Conservation (phyloP, 1,284 basidiomycete species). For the Sporisorium scitamineum region DNA sequence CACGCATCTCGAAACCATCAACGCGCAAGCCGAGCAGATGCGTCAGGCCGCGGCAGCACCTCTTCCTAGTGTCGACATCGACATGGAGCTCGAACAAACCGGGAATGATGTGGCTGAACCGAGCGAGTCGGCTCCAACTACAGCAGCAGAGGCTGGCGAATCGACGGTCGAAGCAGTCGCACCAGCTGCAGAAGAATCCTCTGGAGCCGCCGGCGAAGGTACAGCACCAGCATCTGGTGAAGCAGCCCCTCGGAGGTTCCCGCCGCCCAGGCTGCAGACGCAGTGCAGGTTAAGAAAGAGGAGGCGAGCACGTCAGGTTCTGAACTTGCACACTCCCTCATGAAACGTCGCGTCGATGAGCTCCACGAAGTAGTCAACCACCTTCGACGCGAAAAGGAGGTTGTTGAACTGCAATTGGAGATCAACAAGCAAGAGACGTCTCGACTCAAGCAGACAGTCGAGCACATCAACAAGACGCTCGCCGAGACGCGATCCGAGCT, state of each 20-base stretch:
- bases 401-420: constrained; percentile 86
- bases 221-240: constrained; percentile 4
- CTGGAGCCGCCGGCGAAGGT: not conserved
- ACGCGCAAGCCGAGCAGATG: constrained; percentile 81
- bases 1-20: constrained; percentile 86
- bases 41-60: constrained; percentile 71
- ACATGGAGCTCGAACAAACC: constrained; percentile 39
- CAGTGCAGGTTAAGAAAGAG: constrained; percentile 26
- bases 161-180: not conserved
- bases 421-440: constrained; percentile 85
- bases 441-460: constrained; percentile 81
- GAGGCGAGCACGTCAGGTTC: constrained; percentile 18
- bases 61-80: constrained; percentile 59
- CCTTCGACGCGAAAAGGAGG: constrained; percentile 88
- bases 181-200: constrained; percentile 3
- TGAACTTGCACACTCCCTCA: constrained; percentile 38
- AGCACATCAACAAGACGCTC: constrained; percentile 78
- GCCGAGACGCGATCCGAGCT: constrained; percentile 76
- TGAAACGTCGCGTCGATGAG: constrained; percentile 53
- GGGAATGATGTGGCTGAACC: constrained; percentile 32
- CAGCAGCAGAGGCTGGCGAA: constrained; percentile 71
- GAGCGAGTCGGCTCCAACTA: constrained; percentile 71
- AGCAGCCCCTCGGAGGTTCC: not conserved
- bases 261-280: not conserved
- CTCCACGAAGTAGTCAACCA: constrained; percentile 84